Conservation (phyloP, 2,329 filamentous ascomycete species). For the Lecanicillium sp. region DNA sequence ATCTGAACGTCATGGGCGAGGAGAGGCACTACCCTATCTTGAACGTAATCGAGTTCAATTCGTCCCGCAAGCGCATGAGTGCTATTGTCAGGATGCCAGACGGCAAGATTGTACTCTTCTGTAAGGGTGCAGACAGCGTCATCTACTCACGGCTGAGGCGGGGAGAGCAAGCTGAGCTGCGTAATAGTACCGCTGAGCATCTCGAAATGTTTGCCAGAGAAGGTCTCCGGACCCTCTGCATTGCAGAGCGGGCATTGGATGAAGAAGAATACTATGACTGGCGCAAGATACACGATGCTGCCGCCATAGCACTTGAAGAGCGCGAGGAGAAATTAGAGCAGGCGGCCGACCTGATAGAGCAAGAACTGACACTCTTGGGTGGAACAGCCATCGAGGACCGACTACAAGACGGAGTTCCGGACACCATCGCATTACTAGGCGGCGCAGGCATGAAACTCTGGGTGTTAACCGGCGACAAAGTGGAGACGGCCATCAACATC, state of each 20-base stretch:
- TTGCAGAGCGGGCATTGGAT: slow-evolving; percentile 72
- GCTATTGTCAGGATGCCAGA: slow-evolving; percentile 94
- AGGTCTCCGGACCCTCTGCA: slow-evolving; percentile 88
- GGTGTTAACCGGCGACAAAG: slow-evolving; percentile 97
- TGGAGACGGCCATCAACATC: slow-evolving; percentile 99
- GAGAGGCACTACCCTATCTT: slow-evolving; percentile 81
- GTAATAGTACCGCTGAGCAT: slow-evolving; percentile 81
- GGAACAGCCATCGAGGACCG: slow-evolving; percentile 97
- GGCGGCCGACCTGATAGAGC: slow-evolving; percentile 85
- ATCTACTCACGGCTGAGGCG: slow-evolving; percentile 87
- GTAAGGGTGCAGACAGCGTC: slow-evolving; percentile 95
- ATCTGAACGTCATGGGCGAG: slow-evolving; percentile 79
- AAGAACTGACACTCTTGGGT: slow-evolving; percentile 78
- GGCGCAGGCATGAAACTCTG: slow-evolving; percentile 96
- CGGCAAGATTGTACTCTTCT: slow-evolving; percentile 82
- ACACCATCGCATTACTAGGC: slow-evolving; percentile 85
- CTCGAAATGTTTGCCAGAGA: slow-evolving; percentile 96
- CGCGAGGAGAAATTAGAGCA: slow-evolving; percentile 91
- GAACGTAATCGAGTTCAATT: slow-evolving; percentile 97
- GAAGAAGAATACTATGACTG: slow-evolving; percentile 81
- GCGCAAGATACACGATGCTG: slow-evolving; percentile 81
- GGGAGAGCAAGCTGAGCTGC: slow-evolving; percentile 79
- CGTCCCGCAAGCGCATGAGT: slow-evolving; percentile 94
- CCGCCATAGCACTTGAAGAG: slow-evolving; percentile 74
- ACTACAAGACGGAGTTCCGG: slow-evolving; percentile 92